A percentile compares a stretch with the other conserved stretches of the same genome.
These are phyloP conservation scores for Novymonas esmeraldas DNA, from an alignment of 208 protist genomes.

Conservation along the genomic window DNA sequence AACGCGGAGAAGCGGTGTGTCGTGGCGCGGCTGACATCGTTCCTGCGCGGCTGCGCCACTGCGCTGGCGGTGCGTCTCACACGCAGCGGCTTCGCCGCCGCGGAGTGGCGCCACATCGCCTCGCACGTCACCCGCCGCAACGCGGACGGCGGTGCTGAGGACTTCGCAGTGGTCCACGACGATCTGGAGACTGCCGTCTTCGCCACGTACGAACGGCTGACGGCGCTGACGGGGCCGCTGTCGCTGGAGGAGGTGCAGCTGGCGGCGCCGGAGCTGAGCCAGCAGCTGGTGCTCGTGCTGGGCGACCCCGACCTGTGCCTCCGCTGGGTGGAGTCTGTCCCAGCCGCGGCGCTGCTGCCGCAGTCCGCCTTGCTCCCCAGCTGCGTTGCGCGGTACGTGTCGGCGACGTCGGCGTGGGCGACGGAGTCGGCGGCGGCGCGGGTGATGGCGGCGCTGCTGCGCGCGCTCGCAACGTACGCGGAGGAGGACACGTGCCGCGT, in stretches of 20 bases:
- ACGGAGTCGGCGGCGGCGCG: slow-evolving; percentile 7
- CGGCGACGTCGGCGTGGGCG: not conserved
- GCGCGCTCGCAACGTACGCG: slow-evolving; percentile 10
- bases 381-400: slow-evolving; percentile 26
- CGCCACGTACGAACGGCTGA: slow-evolving; percentile 70
- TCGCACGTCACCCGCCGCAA: slow-evolving; percentile 32
- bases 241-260: slow-evolving; percentile 5
- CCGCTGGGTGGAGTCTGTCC: slow-evolving; percentile 14
- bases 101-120: slow-evolving; percentile 33
- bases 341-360: slow-evolving; percentile 5
- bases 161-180: slow-evolving; percentile 56
- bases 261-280: not conserved
- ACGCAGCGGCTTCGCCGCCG: slow-evolving; percentile 7
- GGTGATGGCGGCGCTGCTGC: slow-evolving; percentile 16
- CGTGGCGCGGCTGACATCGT: slow-evolving; percentile 19
- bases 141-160: slow-evolving; percentile 31
- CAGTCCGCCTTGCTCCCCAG: slow-evolving; percentile 38
- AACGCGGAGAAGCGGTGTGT: slow-evolving; percentile 31
- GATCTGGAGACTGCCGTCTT: slow-evolving; percentile 53
- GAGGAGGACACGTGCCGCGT: not conserved
- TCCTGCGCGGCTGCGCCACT: slow-evolving; percentile 22
- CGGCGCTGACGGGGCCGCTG: slow-evolving; percentile 34
- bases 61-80: slow-evolving; percentile 32
- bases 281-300: slow-evolving; percentile 21
- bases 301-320: slow-evolving; percentile 4